These are phyloP conservation scores for Baudoinia panamericana DNA, from an alignment of 495 filamentous ascomycete species.

Conservation along the genomic window DNA sequence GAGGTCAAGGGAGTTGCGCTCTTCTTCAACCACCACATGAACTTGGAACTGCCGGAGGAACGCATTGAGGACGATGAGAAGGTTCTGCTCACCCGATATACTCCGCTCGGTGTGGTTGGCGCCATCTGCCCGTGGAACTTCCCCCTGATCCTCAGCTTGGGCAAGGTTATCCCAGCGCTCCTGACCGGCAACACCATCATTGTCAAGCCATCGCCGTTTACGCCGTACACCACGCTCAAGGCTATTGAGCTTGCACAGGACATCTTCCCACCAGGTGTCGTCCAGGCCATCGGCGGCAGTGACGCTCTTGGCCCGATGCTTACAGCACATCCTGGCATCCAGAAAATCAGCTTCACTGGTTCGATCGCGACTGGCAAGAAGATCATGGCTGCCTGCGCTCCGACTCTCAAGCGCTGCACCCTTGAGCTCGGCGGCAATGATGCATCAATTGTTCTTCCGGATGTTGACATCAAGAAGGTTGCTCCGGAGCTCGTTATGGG, in stretches of 20 bases:
- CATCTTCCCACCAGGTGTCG: conserved; percentile 51
- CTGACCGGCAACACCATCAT: conserved; percentile 50
- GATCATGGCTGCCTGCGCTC: conserved; percentile 23
- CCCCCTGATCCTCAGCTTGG: conserved; percentile 21
- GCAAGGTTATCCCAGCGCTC: conserved; percentile 28
- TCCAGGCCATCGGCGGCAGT: conserved; percentile 51
- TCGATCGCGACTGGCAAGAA: conserved; percentile 27
- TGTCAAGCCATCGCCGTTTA: conserved; percentile 47
- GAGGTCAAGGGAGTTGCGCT: conserved; percentile 13
- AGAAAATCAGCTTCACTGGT: conserved; percentile 28
- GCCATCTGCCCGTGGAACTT: conserved; percentile 47
- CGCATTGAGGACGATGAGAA: conserved; percentile 30
- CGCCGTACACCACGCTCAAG: conserved; percentile 55
- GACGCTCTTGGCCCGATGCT: conserved; percentile 25
- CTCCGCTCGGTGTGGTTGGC: conserved; percentile 29
- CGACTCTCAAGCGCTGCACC: conserved; percentile 32
- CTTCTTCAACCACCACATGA: conserved; percentile 22
- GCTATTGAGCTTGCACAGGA: conserved; percentile 46
- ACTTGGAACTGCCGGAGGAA: conserved; percentile 28
- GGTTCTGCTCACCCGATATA: conserved; percentile 24
- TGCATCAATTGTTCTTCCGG: conserved; percentile 49
- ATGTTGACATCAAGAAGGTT: conserved; percentile 50
- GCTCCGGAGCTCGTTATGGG: conserved; percentile 43
- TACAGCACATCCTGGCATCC: conserved; percentile 22
- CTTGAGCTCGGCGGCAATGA: conserved; percentile 58